Conservation (phyloP, 2,329 filamentous ascomycete genomes). For the Aspergillus tubingensis region DNA sequence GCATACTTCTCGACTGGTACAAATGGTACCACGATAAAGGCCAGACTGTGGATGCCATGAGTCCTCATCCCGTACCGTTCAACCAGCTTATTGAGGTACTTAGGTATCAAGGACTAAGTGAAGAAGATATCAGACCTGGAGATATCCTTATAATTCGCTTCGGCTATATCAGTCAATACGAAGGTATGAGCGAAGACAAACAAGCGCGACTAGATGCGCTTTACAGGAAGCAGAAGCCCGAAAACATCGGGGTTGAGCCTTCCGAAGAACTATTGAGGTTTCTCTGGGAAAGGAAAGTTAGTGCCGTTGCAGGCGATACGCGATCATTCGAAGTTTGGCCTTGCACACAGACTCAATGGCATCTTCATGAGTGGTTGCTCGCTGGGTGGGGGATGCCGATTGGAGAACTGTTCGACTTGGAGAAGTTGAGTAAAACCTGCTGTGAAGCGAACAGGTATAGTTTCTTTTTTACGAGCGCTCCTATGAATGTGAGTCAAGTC, state of each 20-base stretch:
- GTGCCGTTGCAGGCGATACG: constrained; percentile 59
- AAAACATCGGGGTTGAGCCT: constrained; percentile 50
- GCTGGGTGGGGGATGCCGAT: constrained; percentile 54
- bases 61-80: constrained; percentile 47
- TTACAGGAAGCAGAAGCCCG: constrained; percentile 26
- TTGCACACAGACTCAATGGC: constrained; percentile 23
- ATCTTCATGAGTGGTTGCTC: constrained; percentile 37
- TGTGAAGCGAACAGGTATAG: constrained; percentile 38
- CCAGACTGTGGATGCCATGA: constrained; percentile 41
- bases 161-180: constrained; percentile 53
- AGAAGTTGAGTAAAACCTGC: constrained; percentile 43
- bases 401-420: constrained; percentile 51
- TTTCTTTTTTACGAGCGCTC: constrained; percentile 55
- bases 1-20: constrained; percentile 51
- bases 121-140: constrained; percentile 47
- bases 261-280: constrained; percentile 54
- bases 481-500: constrained; percentile 43
- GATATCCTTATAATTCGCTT: constrained; percentile 61
- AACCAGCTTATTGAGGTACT: constrained; percentile 32
- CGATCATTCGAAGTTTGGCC: constrained; percentile 56
- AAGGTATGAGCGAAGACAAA: constrained; percentile 39
- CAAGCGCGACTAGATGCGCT: constrained; percentile 32
- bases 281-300: constrained; percentile 60
- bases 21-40: constrained; percentile 46
- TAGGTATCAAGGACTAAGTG: no score